phyloP scores from a whole-genome alignment of 2,329 filamentous ascomycete species.

The Aspergillus fumigatus region DNA sequence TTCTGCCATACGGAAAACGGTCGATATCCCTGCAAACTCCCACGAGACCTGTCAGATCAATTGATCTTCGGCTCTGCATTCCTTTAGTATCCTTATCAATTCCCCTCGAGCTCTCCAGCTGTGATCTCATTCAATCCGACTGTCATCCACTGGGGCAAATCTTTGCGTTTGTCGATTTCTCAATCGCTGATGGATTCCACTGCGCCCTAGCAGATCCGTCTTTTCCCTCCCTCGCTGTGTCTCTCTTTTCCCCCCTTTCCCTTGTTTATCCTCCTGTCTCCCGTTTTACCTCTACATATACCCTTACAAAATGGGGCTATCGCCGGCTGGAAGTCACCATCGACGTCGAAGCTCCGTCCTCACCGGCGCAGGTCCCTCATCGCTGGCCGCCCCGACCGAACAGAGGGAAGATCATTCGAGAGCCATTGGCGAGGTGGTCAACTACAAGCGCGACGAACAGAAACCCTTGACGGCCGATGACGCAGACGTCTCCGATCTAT shows the following conservation, averaged over 20 bases:
- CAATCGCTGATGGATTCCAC: slow-evolving; percentile 14
- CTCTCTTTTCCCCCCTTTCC: slow-evolving; percentile 1
- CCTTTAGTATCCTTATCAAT: background rate
- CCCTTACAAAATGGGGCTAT: slow-evolving; percentile 28
- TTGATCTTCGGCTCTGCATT: background rate
- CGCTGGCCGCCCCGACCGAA: slow-evolving; percentile 32
- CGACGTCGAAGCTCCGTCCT: slow-evolving; percentile 37
- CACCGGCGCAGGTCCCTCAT: slow-evolving; percentile 48
- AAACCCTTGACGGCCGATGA: slow-evolving; percentile 32
- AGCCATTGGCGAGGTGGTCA: slow-evolving; percentile 19
- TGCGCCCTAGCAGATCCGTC: slow-evolving; percentile 3
- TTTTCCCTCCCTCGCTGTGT: background rate
- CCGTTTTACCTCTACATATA: background rate
- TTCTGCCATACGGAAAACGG: background rate
- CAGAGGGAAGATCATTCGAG: slow-evolving; percentile 29
- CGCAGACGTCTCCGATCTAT: slow-evolving; percentile 37
- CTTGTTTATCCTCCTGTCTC: background rate
- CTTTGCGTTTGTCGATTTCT: background rate
- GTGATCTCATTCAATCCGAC: background rate
- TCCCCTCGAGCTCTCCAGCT: background rate
- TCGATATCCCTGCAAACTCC: slow-evolving; percentile 37
- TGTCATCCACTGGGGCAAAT: background rate
- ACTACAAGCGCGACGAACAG: slow-evolving; percentile 31
- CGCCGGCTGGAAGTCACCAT: slow-evolving; percentile 31
- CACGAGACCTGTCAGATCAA: background rate